These are phyloP conservation scores for Gamarada debralockiae DNA, from an alignment of 495 filamentous ascomycete genomes.

Conservation along the genomic window DNA sequence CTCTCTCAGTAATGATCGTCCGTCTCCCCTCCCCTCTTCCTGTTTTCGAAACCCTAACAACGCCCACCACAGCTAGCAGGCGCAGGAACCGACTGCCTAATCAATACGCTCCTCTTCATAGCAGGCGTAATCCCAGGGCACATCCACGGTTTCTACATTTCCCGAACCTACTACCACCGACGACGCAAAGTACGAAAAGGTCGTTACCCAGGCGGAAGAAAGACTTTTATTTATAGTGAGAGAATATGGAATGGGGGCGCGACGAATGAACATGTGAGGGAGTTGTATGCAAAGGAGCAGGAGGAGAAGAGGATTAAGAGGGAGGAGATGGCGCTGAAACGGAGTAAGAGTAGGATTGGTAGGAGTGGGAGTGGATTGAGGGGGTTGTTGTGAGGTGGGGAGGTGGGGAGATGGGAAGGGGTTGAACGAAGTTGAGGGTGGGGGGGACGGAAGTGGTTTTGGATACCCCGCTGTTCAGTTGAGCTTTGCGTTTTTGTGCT, in stretches of 20 bases:
- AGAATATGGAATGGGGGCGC: conserved; percentile 28
- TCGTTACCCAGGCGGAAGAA: conserved; percentile 22
- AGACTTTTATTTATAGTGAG: conserved; percentile 23
- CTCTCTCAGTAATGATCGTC: conserved; percentile 6
- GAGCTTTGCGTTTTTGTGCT: too few relatives aligned
- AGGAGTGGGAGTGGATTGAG: not conserved
- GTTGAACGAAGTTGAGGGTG: too few relatives aligned
- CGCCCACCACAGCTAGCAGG: conserved; percentile 17
- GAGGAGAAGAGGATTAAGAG: not conserved
- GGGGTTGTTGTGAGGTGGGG: not conserved
- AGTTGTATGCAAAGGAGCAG: conserved; percentile 9
- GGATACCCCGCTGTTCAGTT: too few relatives aligned
- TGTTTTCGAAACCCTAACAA: not conserved
- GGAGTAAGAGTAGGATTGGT: not conserved
- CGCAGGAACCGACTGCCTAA: conserved; percentile 26
- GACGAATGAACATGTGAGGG: conserved; percentile 16
- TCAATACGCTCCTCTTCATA: conserved; percentile 36
- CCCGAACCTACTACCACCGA: conserved; percentile 34
- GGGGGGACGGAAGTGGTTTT: too few relatives aligned
- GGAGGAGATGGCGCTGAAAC: not conserved
- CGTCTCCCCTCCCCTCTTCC: not conserved
- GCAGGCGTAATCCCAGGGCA: conserved; percentile 35
- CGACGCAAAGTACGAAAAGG: conserved; percentile 29
- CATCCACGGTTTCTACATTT: conserved; percentile 38
- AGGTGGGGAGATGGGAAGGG: too few relatives aligned